phyloP scores from a whole-genome alignment of 495 filamentous ascomycete genomes.

The Trichoderma erinaceum region DNA sequence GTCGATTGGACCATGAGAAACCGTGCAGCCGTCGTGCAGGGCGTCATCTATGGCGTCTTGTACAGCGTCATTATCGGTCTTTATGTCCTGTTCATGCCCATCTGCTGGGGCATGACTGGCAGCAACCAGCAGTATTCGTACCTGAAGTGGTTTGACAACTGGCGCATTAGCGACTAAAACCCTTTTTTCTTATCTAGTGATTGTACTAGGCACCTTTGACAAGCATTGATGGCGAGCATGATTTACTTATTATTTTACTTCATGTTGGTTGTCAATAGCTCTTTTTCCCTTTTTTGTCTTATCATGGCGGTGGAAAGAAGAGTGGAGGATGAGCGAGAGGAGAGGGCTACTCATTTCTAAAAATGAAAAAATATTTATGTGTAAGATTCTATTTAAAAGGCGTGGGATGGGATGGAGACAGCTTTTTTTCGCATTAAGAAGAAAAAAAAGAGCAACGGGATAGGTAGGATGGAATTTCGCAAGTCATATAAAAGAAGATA shows the following conservation, averaged over 20 bases:
- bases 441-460: not conserved
- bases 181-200: not conserved
- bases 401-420: not conserved
- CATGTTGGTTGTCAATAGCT: not conserved
- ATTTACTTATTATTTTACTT: not conserved
- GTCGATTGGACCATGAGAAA: conserved; percentile 72
- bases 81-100: conserved; percentile 85
- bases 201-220: not conserved
- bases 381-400: conserved; percentile 6
- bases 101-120: conserved; percentile 94
- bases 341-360: not conserved
- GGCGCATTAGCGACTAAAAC: conserved; percentile 58
- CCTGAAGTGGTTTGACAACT: conserved; percentile 79
- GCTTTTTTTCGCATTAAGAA: not conserved
- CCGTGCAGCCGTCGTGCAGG: conserved; percentile 52
- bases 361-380: not conserved
- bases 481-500: conserved; percentile 8
- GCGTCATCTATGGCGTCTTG: conserved; percentile 59
- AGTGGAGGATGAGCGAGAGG: not conserved
- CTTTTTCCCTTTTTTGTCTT: not conserved
- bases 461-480: conserved; percentile 8
- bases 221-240: not conserved
- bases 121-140: conserved; percentile 76
- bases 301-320: conserved; percentile 7
- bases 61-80: conserved; percentile 69